Evolutionary conservation across 225 moss, liverwort and hornwort species (phyloP).

Genomic region (Marchantia paleacea): DNA sequence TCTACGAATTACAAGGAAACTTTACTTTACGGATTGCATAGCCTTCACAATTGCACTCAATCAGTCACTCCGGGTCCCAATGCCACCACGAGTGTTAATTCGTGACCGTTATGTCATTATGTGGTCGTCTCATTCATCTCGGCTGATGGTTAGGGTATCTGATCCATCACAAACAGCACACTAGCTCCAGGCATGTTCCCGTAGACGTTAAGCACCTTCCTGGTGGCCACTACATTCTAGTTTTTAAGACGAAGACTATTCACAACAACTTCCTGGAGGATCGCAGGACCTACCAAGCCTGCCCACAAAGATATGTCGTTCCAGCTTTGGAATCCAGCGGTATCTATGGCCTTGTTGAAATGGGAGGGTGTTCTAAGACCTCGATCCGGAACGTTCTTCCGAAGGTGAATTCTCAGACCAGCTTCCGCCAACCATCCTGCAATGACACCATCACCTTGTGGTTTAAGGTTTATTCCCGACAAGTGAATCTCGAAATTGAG

Average conservation of each 20-base stretch:
- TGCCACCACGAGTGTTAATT: no score
- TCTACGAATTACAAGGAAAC: no score
- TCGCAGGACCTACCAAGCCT: conserved; percentile 36
- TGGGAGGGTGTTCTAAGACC: background rate
- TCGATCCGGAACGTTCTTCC: conserved; percentile 20
- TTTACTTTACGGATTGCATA: no score
- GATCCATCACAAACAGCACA: conserved; percentile 58
- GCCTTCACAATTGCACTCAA: no score
- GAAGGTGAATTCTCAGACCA: conserved; percentile 23
- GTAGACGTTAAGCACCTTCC: conserved; percentile 41
- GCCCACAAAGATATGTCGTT: conserved; percentile 41
- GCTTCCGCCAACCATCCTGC: conserved; percentile 28
- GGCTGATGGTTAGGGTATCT: conserved; percentile 29
- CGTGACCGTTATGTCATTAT: no score
- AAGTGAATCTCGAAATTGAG: conserved; percentile 31
- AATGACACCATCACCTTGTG: conserved; percentile 24
- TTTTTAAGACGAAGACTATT: conserved; percentile 10
- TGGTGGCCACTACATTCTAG: conserved; percentile 29
- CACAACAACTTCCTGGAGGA: conserved; percentile 41
- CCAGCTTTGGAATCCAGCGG: conserved; percentile 15
- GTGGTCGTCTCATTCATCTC: conserved; percentile 34
- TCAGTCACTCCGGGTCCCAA: no score
- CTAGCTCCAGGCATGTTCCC: conserved; percentile 75
- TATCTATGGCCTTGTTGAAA: conserved; percentile 1
- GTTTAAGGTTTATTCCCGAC: conserved; percentile 27